Evolutionary conservation across 2,329 filamentous ascomycete species (phyloP).

Genomic region (Dryadomyces quercus-mongolicae): DNA sequence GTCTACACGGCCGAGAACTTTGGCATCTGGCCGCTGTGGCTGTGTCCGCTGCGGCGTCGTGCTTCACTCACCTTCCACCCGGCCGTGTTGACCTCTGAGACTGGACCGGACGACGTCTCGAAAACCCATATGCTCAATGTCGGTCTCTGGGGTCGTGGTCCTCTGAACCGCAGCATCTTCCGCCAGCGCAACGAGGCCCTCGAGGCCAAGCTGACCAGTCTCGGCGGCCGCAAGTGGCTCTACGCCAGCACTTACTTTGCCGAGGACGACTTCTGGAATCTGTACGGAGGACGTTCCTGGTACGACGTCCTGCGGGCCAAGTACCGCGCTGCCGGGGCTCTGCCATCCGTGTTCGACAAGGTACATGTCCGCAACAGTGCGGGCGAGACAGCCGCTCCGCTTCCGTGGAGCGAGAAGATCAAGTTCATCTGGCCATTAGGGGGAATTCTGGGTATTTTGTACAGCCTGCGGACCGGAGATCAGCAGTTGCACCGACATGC

Average conservation of each 20-base stretch:
- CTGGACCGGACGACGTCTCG: constrained; percentile 7
- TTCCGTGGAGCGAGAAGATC: constrained; percentile 26
- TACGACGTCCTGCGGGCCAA: constrained; percentile 51
- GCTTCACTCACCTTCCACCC: constrained; percentile 44
- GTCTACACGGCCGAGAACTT: constrained; percentile 39
- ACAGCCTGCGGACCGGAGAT: constrained; percentile 43
- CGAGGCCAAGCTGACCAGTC: constrained; percentile 52
- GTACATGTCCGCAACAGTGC: constrained; percentile 25
- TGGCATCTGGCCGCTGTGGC: constrained; percentile 46
- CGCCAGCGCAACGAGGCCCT: constrained; percentile 56
- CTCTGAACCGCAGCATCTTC: constrained; percentile 42
- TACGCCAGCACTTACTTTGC: constrained; percentile 77
- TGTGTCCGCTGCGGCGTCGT: constrained; percentile 40
- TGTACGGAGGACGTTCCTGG: constrained; percentile 44
- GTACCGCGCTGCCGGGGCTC: constrained; percentile 41
- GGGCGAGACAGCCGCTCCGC: constrained; percentile 1
- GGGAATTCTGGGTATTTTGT: constrained; percentile 46
- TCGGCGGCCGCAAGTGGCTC: constrained; percentile 74
- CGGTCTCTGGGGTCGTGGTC: constrained; percentile 68
- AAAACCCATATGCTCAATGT: constrained; percentile 41
- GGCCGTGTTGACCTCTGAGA: constrained; percentile 20
- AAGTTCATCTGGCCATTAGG: constrained; percentile 41
- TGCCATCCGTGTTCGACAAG: constrained; percentile 61
- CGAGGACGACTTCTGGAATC: constrained; percentile 54
- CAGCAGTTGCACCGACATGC: constrained; percentile 39